These are phyloP conservation scores for Fusarium luffae DNA, from an alignment of 2,329 filamentous ascomycete species.

Conservation along the genomic window DNA sequence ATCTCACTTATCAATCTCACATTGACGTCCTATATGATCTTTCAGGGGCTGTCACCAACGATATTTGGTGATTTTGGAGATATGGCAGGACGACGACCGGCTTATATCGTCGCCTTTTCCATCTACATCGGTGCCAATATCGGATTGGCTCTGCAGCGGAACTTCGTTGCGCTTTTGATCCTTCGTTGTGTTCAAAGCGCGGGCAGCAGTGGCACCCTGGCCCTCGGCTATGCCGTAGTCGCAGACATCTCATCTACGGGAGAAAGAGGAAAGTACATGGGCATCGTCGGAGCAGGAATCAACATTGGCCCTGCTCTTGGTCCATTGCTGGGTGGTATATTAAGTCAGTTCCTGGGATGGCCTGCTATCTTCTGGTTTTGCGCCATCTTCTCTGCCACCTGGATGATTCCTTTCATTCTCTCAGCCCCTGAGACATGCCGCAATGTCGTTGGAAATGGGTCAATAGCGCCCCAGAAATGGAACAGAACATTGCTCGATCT, in stretches of 20 bases:
- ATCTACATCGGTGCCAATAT: slow-evolving; percentile 70
- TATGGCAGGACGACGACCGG: slow-evolving; percentile 68
- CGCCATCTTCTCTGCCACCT: slow-evolving; percentile 62
- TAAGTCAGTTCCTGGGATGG: slow-evolving; percentile 74
- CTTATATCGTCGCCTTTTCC: slow-evolving; percentile 67
- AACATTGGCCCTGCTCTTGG: slow-evolving; percentile 66
- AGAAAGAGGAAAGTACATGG: slow-evolving; percentile 80
- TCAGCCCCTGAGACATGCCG: slow-evolving; percentile 70
- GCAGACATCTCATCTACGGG: slow-evolving; percentile 76
- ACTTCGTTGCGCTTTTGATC: slow-evolving; percentile 68
- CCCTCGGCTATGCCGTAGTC: slow-evolving; percentile 76
- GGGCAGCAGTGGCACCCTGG: slow-evolving; percentile 76
- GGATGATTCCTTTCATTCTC: slow-evolving; percentile 65
- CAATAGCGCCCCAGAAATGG: slow-evolving; percentile 66
- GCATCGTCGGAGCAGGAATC: slow-evolving; percentile 68
- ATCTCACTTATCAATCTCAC: slow-evolving; percentile 59
- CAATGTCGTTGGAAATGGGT: slow-evolving; percentile 72
- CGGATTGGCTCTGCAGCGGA: slow-evolving; percentile 67
- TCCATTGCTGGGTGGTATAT: slow-evolving; percentile 72
- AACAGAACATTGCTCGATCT: slow-evolving; percentile 68
- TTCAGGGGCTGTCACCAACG: slow-evolving; percentile 71
- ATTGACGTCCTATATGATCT: slow-evolving; percentile 71
- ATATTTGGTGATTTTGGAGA: slow-evolving; percentile 72
- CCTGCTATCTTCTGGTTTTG: slow-evolving; percentile 77
- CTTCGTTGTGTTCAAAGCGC: slow-evolving; percentile 71